Evolutionary conservation across 768 basidiomycete species (phyloP), one percentile per base, ranked within the genome.

Genomic region (Podaxis pistillaris): DNA sequence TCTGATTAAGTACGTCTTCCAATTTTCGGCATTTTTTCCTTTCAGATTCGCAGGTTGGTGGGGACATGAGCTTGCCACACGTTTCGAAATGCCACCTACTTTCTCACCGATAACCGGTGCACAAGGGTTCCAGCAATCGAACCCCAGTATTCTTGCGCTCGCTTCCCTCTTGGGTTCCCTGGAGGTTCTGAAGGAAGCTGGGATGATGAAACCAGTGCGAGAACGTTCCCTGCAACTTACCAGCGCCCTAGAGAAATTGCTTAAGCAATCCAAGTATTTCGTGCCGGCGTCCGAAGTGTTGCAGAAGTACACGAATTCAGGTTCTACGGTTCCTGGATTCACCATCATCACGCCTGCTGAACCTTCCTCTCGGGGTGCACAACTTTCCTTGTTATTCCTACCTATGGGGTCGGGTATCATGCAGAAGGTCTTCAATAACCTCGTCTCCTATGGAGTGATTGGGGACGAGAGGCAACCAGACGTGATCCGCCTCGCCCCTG

Each of bases 71-170:
- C 82, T 88, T 30, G 71, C 78, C 58, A 96, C 94, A 41, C 89
- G 97, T 33, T 98, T 99, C 79, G 78, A 83, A 59, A 98, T 98
- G 96, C 89, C 91, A 28, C 79, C 89, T 12, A 79, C 70, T 56
- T 99, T 97, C 76, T 83, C 84, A 53, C 90, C 95, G 8, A 91
- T 93, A 65, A 82, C 81, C 19, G 97, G 97, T 59, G 97, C 97
- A 0, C 91, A 94, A 73, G 95, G 95, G 46, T 98, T 91, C 77
- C 96, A 97, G 72, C 91, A 96, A 74, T 98, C 96, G 41, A 98
- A 98, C 76, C 95, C 97, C 8, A 90, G 88, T 60, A 86, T 92
- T 38, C 78, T 98, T 64, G 83, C 86, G 37, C 81, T 90, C 3
- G 90, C 89, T 54, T 84, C 94, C 4, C 82, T 98, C 17, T 81